Percentiles rank a stretch among this genome's conserved stretches.
phyloP scores from a whole-genome alignment of 1,284 basidiomycete genomes.

The Exobasidium rhododendri region DNA sequence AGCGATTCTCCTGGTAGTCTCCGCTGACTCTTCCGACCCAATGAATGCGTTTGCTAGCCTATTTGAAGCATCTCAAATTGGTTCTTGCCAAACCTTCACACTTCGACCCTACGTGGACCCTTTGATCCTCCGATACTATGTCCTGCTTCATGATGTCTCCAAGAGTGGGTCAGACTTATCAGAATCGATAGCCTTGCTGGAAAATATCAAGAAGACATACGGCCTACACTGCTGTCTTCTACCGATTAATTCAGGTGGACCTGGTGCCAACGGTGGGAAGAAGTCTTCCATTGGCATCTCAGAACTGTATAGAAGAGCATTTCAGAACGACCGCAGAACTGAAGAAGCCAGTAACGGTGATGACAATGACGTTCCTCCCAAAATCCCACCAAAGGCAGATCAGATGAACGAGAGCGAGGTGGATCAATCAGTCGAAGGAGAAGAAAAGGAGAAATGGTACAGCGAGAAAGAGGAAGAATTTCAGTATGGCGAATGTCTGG shows the following conservation, averaged over 20 bases:
- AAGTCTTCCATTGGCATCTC: slow-evolving; percentile 12
- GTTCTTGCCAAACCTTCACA: slow-evolving; percentile 22
- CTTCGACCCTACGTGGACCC: slow-evolving; percentile 42
- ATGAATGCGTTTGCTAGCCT: slow-evolving; percentile 50
- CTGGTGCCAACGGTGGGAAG: neutral
- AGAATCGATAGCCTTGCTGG: slow-evolving; percentile 38
- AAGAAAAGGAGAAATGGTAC: neutral
- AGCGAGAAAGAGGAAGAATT: slow-evolving; percentile 19
- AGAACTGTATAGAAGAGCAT: slow-evolving; percentile 10
- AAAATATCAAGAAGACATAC: slow-evolving; percentile 47
- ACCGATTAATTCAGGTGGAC: slow-evolving; percentile 38
- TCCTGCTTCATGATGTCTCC: slow-evolving; percentile 45
- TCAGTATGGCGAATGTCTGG: slow-evolving; percentile 56
- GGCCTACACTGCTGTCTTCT: slow-evolving; percentile 51
- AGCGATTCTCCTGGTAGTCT: slow-evolving; percentile 39
- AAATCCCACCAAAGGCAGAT: neutral
- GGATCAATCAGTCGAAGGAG: neutral
- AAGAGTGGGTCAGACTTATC: slow-evolving; percentile 32
- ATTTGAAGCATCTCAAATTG: slow-evolving; percentile 34
- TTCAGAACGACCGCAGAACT: slow-evolving; percentile 10
- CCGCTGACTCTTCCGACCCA: slow-evolving; percentile 40
- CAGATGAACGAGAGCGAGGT: neutral
- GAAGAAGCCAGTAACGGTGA: neutral
- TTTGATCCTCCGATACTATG: slow-evolving; percentile 45
- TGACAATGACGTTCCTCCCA: neutral